Evolutionary conservation across 2,329 filamentous ascomycete genomes (phyloP), one percentile per base, ranked within the genome.

Genomic region (Claviceps purpurea): DNA sequence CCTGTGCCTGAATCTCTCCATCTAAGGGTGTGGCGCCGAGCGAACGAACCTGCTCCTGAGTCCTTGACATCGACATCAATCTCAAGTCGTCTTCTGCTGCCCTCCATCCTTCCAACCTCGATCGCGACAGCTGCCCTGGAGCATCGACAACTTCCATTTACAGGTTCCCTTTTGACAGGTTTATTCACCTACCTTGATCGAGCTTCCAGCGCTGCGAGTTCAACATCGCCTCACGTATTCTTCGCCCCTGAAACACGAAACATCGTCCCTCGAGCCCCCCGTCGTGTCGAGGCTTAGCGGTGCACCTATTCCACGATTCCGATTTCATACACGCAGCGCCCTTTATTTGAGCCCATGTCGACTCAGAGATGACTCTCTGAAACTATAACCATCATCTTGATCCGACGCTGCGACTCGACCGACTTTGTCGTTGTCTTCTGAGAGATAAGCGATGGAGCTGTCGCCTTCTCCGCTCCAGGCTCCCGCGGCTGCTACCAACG

Each of bases 391-490:
- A 44, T 7, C 42, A 44, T 14, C 30, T 16, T 14, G 2, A 16
- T 26, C 16, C 26, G 22, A 41, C 16, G 2, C 34, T 34, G 39
- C 20, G 14, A 54, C 52, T 37, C 26, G 41, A 50, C 40, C 22
- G 40, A 18, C 40, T 39, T 40, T n/a, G 52, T 37, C 24, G 40
- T 38, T 44, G 16, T 16, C 14, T 38, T 22, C 2, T 16, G 14
- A 56, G 56, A 56, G 63, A 39, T 37, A 45, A 11, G 69, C 55
- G 63, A 80, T 80, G 77, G 77, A 80, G 67, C 72, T 77, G 57
- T 71, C 71, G 52, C 70, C 75, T 53, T 65, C 74, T 53, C 63
- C 70, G 59, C 63, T 65, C 56, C 68, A 70, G 61, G 67, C 66
- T 56, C 60, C 72, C 55, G 65, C 69, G 55, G 56, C 72, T 54